Evolutionary conservation across 371 early-diverging fungal genomes (phyloP).

Genomic region (Mortierella sp.): DNA sequence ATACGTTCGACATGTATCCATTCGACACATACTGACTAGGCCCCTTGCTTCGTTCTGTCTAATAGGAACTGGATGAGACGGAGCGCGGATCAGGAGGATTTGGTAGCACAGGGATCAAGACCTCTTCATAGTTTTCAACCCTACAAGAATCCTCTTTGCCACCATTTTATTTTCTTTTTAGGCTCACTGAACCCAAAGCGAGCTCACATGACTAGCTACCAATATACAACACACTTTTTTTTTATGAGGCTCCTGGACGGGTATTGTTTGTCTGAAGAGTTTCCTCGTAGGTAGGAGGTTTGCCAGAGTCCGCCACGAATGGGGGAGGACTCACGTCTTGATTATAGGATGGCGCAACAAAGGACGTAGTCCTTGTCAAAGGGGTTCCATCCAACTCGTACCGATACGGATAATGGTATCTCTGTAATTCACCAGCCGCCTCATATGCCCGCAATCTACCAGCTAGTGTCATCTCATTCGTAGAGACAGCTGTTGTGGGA

Average conservation of each 20-base stretch:
- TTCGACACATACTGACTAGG: too few species aligned
- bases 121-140: neutral
- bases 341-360: slow-evolving; percentile 30
- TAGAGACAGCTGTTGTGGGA: slow-evolving; percentile 7
- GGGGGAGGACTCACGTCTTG: slow-evolving; percentile 42
- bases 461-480: slow-evolving; percentile 28
- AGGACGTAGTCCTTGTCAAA: slow-evolving; percentile 12
- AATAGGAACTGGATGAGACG: slow-evolving; percentile 76
- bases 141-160: neutral
- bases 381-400: slow-evolving; percentile 6
- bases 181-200: neutral
- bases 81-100: slow-evolving; percentile 91
- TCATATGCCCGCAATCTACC: slow-evolving; percentile 31
- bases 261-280: neutral
- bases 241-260: neutral
- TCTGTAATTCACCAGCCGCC: slow-evolving; percentile 4
- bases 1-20: too few species aligned
- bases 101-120: slow-evolving; percentile 89
- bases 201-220: neutral
- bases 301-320: slow-evolving; percentile 15
- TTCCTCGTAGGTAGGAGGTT: slow-evolving; percentile 29
- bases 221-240: neutral
- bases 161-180: neutral
- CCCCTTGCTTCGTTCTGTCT: neutral
- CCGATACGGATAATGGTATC: slow-evolving; percentile 18